Base-by-base conservation (phyloP, 2,329 filamentous ascomycete species). In the Myrmaecium sp. region DNA sequence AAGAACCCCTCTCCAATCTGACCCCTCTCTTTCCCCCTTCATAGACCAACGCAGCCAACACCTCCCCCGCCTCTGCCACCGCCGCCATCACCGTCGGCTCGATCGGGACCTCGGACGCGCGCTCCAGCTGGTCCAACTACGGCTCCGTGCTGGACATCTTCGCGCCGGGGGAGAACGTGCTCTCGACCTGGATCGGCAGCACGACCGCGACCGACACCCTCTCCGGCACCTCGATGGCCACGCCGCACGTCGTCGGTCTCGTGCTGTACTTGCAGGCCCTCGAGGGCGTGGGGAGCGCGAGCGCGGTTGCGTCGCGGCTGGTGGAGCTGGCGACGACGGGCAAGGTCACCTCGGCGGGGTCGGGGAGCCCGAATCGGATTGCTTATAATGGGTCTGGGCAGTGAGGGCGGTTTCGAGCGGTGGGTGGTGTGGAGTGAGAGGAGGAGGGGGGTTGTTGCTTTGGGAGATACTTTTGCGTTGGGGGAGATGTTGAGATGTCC, bases 211-310 rank as follows among this genome's bases (percentile, higher is more conserved):
- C 35, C 44, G 49, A 49, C 25, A 55, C 41, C 15, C 55, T 69
- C 38, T 62, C 56, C 9, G 71, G 70, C 17, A 75, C 71, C 5
- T 69, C 61, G 18, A 74, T 74, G 69, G 71, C 74, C 14, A 63
- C 64, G 8, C 74, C 74, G 2, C 73, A 78, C 44, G 61, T 79
- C 28, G 64, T 69, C 25, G 75, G 75, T 25, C 56, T 80, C 3
- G 70, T 69, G 9, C 72, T 71, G 15, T 80, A 79, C 49, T 52
- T 80, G 17, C 70, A 78, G 54, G 49, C 50, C n/a, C 46, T 64
- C 8, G 53, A 63, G 30, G 48, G 48, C 2, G 17, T 30, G 9
- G 35, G 28, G 9, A 37, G 29, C n/a, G 42, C 42, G 1, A 31
- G 30, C 7, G 29, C 14, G 9, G 25, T 42, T 14, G 43, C 36